These are phyloP conservation scores for Euryodendron excelsum DNA, from an alignment of 148 eudicot species.

Conservation along the genomic window DNA sequence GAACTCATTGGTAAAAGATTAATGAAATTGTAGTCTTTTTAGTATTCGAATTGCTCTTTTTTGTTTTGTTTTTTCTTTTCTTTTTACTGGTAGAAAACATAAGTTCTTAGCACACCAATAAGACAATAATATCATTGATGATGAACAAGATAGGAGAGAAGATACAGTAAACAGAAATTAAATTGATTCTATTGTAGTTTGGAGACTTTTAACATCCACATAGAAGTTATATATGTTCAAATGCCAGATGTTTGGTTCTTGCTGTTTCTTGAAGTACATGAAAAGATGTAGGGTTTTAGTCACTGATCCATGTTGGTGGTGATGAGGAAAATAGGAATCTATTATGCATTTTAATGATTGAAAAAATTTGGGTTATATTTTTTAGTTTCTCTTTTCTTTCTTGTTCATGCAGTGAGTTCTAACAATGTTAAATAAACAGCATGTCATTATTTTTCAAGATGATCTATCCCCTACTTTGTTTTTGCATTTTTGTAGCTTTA, in stretches of 20 bases:
- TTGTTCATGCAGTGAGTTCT: not conserved
- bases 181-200: not conserved
- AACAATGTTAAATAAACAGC: not conserved
- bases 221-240: not conserved
- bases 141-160: not conserved
- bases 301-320: not conserved
- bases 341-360: not conserved
- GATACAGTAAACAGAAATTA: not conserved
- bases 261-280: not conserved
- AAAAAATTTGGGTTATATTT: not conserved
- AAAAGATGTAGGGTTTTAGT: not conserved
- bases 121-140: not conserved
- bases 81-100: not conserved
- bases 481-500: slow-evolving; percentile 7
- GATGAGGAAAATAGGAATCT: slow-evolving; percentile 4
- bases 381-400: not conserved
- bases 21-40: not conserved
- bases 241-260: not conserved
- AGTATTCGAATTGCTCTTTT: not conserved
- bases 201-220: not conserved
- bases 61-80: not conserved
- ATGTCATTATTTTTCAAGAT: not conserved
- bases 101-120: too few species aligned
- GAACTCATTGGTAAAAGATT: slow-evolving; percentile 3
- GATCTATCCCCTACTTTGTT: not conserved